Evolutionary conservation across 345 rosid species (phyloP), one percentile per base, ranked within the genome.

Genomic region (Rubroshorea leprosula): DNA sequence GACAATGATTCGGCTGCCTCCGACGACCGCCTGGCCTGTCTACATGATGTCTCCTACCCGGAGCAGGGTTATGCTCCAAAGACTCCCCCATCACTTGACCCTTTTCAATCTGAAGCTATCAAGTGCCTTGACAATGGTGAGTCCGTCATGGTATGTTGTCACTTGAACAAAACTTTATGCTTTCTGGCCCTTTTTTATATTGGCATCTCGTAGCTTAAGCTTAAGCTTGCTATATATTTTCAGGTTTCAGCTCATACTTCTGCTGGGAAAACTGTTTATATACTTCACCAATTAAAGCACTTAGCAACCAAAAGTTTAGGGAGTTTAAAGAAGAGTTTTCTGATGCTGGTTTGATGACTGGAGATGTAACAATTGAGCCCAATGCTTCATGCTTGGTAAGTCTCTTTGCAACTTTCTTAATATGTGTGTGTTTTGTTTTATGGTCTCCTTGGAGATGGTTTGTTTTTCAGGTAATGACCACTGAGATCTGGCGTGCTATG

Each of bases 181-280:
- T 29, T 29, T 29, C 9, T 29, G 35, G 4, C 17, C 14, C 17
- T 49, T 23, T 4, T 49, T 0, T 16, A 5, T 25, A 16, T 55
- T 39, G 9, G 5, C 35, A 29, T 29, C 9, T 29, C 9, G 4
- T 29, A 9, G 35, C 9, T 29, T 29, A 29, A 29, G 39, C 51
- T 77, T 26, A 58, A 63, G 3, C 6, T 1, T 55, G 47, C 11
- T 3, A 50, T 63, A 52, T 11, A 49, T 63, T 43, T 35, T 61
- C 63, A 92, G 99, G 99, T 89, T 17, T 93, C 99, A 20, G 99
- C 99, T 29, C 99, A 93, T 78, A 93, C 99, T 22, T 89, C 99
- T n/a, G 99, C 99, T 65, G 99, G 99, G n/a, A 93, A 93, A 82
- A 93, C 99, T 26, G 99, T 85, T 79, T 89, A 43, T 93, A 93